Conservation (phyloP, 2,329 filamentous ascomycete species). For the Trichoderma brevicompactum region DNA sequence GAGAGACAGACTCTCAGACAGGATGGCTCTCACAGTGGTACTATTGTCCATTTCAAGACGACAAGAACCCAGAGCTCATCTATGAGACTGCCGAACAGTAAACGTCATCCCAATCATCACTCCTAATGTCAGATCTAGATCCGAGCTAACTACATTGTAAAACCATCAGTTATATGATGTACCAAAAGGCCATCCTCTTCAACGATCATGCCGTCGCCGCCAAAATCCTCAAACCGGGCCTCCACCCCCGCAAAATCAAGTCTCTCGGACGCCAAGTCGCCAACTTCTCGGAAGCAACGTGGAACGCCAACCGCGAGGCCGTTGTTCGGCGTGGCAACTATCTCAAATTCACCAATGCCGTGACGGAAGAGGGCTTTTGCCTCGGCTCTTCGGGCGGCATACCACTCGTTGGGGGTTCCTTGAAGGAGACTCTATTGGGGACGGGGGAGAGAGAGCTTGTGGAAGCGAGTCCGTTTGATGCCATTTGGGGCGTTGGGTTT, state of each 20-base stretch:
- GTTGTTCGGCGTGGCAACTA: constrained; percentile 63
- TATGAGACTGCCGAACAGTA: constrained; percentile 60
- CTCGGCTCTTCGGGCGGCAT: constrained; percentile 32
- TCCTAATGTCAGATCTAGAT: no score
- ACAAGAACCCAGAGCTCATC: constrained; percentile 41
- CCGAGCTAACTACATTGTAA: not conserved
- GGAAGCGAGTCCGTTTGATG: constrained; percentile 64
- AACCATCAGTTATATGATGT: constrained; percentile 56
- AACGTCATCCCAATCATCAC: not conserved
- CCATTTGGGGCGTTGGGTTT: constrained; percentile 70
- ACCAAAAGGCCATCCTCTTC: constrained; percentile 58
- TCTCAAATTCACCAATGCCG: constrained; percentile 61
- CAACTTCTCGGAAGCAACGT: constrained; percentile 55
- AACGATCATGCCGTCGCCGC: constrained; percentile 48
- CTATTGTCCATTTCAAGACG: constrained; percentile 52
- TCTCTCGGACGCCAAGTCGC: constrained; percentile 59
- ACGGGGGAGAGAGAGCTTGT: constrained; percentile 66
- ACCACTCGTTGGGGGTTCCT: constrained; percentile 42
- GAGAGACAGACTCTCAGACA: constrained; percentile 49
- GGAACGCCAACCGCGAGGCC: constrained; percentile 54
- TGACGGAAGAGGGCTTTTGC: constrained; percentile 38
- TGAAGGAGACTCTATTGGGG: constrained; percentile 55
- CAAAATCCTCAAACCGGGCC: constrained; percentile 52
- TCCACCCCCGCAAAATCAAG: constrained; percentile 54
- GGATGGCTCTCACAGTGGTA: constrained; percentile 70